Evolutionary conservation across 768 basidiomycete species (phyloP).

Genomic region (Serendipita indica): DNA sequence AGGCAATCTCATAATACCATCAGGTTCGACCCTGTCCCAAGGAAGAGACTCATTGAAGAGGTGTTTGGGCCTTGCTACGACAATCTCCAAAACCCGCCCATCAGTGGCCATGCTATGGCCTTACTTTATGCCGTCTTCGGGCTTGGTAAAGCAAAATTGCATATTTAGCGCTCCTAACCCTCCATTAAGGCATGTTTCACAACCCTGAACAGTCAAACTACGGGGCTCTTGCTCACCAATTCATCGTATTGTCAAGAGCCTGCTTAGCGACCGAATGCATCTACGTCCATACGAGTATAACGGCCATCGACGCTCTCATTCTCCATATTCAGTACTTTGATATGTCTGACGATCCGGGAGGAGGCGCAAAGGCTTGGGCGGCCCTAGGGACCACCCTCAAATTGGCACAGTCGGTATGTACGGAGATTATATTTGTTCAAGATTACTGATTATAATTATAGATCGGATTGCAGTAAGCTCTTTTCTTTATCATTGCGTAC

Average conservation of each 20-base stretch:
- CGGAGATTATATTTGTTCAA: neutral
- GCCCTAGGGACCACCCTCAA: neutral
- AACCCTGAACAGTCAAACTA: conserved; percentile 3
- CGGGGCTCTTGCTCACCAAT: neutral
- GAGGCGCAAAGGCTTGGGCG: neutral
- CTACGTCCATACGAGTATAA: neutral
- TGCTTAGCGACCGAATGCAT: neutral
- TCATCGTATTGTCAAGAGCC: neutral
- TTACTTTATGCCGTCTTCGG: conserved; percentile 2
- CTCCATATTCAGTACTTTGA: neutral
- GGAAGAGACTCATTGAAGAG: conserved; percentile 3
- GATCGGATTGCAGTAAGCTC: neutral
- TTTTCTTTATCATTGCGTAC: neutral
- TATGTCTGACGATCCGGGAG: neutral
- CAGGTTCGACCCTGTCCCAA: conserved; percentile 1
- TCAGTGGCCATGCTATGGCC: neutral
- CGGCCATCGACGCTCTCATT: neutral
- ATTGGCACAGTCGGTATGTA: neutral
- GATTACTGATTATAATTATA: neutral
- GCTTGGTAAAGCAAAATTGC: neutral
- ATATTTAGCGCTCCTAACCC: neutral
- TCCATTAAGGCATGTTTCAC: neutral
- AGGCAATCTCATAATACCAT: neutral
- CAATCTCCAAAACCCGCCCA: neutral
- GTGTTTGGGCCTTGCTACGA: conserved; percentile 2